Percentiles rank a stretch among this genome's conserved stretches.
phyloP scores from a whole-genome alignment of 306 rosid genomes.

The Fragaria iinumae region DNA sequence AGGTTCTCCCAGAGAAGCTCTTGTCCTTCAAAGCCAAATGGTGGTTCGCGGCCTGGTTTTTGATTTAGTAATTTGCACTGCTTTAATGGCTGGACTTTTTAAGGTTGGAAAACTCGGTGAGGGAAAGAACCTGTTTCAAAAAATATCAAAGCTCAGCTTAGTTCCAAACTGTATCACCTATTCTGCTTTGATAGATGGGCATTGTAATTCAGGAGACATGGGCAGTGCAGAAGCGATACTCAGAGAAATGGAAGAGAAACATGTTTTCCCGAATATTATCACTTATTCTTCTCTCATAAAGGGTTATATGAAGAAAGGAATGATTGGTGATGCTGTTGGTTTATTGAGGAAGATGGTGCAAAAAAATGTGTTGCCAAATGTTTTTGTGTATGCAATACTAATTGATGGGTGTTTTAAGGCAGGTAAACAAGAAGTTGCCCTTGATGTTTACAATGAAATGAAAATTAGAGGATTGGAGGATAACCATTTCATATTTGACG shows the following conservation, averaged over 20 bases:
- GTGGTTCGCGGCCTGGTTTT: conserved; percentile 64
- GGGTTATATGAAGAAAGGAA: conserved; percentile 75
- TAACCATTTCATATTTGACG: conserved; percentile 57
- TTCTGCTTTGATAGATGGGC: conserved; percentile 66
- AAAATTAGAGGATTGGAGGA: conserved; percentile 57
- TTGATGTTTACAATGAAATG: conserved; percentile 70
- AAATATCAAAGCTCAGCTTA: conserved; percentile 49
- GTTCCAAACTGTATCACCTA: conserved; percentile 68
- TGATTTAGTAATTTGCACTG: conserved; percentile 66
- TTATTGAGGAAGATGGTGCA: conserved; percentile 56
- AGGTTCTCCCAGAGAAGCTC: conserved; percentile 60
- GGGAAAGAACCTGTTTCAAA: conserved; percentile 57
- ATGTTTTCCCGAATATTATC: conserved; percentile 56
- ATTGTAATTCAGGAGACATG: conserved; percentile 72
- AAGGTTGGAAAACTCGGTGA: conserved; percentile 57
- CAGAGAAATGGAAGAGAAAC: conserved; percentile 56
- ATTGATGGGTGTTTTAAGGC: conserved; percentile 62
- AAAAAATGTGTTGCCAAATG: conserved; percentile 58
- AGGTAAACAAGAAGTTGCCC: conserved; percentile 59
- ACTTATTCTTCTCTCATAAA: conserved; percentile 74
- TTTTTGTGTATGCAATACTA: conserved; percentile 59
- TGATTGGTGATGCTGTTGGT: conserved; percentile 62
- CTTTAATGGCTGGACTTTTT: conserved; percentile 75
- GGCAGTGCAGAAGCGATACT: conserved; percentile 51
- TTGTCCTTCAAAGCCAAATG: conserved; percentile 63